Evolutionary conservation across 139 green algal genomes (phyloP), one percentile per base, ranked within the genome.

Genomic region (Haematococcus sp.): DNA sequence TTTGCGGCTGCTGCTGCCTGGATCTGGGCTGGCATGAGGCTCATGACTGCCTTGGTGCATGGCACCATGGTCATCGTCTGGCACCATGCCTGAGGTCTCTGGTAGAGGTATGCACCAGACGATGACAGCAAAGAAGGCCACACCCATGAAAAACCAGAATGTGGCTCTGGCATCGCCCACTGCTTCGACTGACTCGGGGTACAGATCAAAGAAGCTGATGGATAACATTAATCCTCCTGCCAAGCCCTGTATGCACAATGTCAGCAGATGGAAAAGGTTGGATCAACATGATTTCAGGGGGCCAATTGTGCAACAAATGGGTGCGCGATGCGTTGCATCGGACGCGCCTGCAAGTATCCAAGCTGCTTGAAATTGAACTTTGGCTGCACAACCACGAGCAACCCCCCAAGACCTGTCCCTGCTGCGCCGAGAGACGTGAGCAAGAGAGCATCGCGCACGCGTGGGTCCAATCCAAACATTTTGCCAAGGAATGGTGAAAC

Each of bases 211-310:
- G 34, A 93, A 78, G 23, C 77, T 87, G 35, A 95, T 88, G 73
- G 75, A 85, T 1, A 94, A 83, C 90, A 95, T 94, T 23, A 94
- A 83, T 0, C 90, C 90, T 35, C 78, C 89, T 20, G 88, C 88
- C 0, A 93, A 65, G 11, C 87, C 90, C 84, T 93, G 82, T 49
- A 68, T n/a, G 40, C 22, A 20, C 22, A 61, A 13, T 61, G 5
- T 11, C 11, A 61, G 23, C 52, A 60, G 52, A 60, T 60, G 5
- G 11, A 11, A 31, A 31, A 43, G 30, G 28, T 16, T 4, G 19
- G 63, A 32, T 69, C 32, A 55, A 2, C 27, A n/a, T 31, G 44
- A 46, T 51, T 54, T n/a, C n/a, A n/a, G n/a, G n/a, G n/a, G n/a
- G n/a, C n/a, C n/a, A 49, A 49, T 7, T 49, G 40, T 49, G 7